Evolutionary conservation across 1,284 basidiomycete genomes (phyloP).

Genomic region (Farysia itapuensis): DNA sequence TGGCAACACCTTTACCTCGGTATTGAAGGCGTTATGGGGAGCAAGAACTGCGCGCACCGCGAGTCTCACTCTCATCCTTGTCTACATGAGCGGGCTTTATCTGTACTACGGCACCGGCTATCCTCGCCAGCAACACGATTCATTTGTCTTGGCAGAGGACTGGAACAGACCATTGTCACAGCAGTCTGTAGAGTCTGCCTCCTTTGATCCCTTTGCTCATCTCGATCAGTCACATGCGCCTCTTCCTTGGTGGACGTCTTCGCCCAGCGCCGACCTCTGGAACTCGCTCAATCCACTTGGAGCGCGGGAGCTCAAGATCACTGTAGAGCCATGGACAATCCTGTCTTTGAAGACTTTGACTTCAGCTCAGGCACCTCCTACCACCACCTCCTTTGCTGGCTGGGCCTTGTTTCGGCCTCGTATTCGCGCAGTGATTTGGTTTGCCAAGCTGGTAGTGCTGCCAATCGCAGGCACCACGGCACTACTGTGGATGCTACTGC

Average conservation of each 20-base stretch:
- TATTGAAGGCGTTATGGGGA: slow-evolving; percentile 25
- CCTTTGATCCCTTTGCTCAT: slow-evolving; percentile 45
- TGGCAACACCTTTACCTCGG: slow-evolving; percentile 14
- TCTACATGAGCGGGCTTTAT: slow-evolving; percentile 48
- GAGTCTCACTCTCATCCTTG: slow-evolving; percentile 67
- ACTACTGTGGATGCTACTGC: slow-evolving; percentile 74
- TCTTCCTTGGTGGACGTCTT: slow-evolving; percentile 50
- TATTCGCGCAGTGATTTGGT: slow-evolving; percentile 67
- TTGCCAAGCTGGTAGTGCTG: slow-evolving; percentile 77
- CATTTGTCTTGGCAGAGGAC: slow-evolving; percentile 18
- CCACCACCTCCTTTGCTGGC: slow-evolving; percentile 58
- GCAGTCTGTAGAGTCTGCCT: slow-evolving; percentile 1
- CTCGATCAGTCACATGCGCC: slow-evolving; percentile 11
- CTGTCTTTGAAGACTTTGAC: slow-evolving; percentile 67
- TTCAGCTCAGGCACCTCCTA: slow-evolving; percentile 32
- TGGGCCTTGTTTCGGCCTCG: slow-evolving; percentile 59
- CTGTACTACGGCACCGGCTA: slow-evolving; percentile 53
- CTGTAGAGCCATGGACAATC: slow-evolving; percentile 76
- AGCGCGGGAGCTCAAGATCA: slow-evolving; percentile 73
- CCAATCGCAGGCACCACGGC: slow-evolving; percentile 80
- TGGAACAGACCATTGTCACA: slow-evolving; percentile 12
- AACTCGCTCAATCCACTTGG: slow-evolving; percentile 75
- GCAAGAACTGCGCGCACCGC: slow-evolving; percentile 78
- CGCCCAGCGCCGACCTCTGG: slow-evolving; percentile 67
- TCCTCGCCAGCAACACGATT: slow-evolving; percentile 19